Conservation (phyloP, 306 rosid genomes). For the Medicago lupulina region DNA sequence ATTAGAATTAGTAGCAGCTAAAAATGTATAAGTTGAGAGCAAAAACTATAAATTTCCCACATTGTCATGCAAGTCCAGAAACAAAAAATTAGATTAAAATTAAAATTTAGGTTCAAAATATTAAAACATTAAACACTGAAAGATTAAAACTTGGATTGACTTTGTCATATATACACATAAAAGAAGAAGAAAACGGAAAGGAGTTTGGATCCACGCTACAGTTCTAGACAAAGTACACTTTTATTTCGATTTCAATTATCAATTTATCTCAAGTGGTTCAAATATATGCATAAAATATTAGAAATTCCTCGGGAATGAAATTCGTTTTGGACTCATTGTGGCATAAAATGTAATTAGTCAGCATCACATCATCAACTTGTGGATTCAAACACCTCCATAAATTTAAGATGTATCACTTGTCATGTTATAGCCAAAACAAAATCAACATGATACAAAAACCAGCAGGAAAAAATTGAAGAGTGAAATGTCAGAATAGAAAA, state of each 20-base stretch:
- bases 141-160: slow-evolving; percentile 9
- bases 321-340: slow-evolving; percentile 15
- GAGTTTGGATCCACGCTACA: background rate
- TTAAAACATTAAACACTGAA: background rate
- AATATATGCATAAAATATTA: background rate
- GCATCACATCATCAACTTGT: slow-evolving; percentile 24
- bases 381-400: slow-evolving; percentile 15
- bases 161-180: background rate
- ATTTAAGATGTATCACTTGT: slow-evolving; percentile 22
- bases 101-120: background rate
- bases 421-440: background rate
- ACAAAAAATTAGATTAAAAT: background rate
- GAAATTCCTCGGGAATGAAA: slow-evolving; percentile 1
- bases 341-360: slow-evolving; percentile 20
- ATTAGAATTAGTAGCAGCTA: slow-evolving; percentile 19
- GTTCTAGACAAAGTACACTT: slow-evolving; percentile 4
- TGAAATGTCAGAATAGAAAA: slow-evolving; percentile 5
- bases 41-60: slow-evolving; percentile 11
- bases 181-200: background rate
- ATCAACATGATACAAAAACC: slow-evolving; percentile 7
- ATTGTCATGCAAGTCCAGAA: slow-evolving; percentile 9
- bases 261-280: slow-evolving; percentile 28
- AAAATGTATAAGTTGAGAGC: slow-evolving; percentile 8
- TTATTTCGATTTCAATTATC: background rate
- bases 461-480: slow-evolving; percentile 19